Evolutionary conservation across 2,329 filamentous ascomycete genomes (phyloP).

Genomic region (Penicillium sp.): DNA sequence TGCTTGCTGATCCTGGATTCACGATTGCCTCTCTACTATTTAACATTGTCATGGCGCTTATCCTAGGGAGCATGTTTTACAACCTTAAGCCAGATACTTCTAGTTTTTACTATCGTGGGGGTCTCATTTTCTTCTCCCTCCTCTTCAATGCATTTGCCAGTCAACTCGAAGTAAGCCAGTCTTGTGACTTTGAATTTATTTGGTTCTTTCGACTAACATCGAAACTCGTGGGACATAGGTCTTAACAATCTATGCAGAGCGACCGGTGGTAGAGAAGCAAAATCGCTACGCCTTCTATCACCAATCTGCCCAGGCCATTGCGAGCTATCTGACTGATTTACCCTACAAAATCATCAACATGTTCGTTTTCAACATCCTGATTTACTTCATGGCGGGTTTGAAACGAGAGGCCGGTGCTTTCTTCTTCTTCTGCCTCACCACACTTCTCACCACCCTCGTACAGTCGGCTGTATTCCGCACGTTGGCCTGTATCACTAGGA

Average conservation of each 20-base stretch:
- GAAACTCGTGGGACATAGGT: constrained; percentile 11
- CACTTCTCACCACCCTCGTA: constrained; percentile 69
- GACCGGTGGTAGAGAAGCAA: constrained; percentile 24
- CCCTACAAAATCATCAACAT: constrained; percentile 78
- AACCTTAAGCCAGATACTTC: constrained; percentile 66
- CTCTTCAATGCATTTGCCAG: constrained; percentile 80
- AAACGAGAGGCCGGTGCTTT: constrained; percentile 73
- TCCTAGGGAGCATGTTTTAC: constrained; percentile 79
- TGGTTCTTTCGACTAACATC: background rate
- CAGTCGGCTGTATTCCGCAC: constrained; percentile 86
- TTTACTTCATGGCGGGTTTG: constrained; percentile 87
- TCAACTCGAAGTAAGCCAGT: constrained; percentile 65
- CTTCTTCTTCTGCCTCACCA: constrained; percentile 81
- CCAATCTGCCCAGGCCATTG: constrained; percentile 14
- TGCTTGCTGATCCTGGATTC: background rate
- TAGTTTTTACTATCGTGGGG: constrained; percentile 76
- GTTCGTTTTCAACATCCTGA: constrained; percentile 72
- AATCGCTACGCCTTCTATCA: constrained; percentile 25
- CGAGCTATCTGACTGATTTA: constrained; percentile 40
- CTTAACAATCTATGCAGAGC: constrained; percentile 23
- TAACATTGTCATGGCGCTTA: constrained; percentile 62
- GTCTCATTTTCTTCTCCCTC: constrained; percentile 80
- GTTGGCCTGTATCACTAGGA: constrained; percentile 72
- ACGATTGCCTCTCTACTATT: background rate
- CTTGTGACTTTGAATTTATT: background rate